Base-by-base conservation (phyloP, 352 stramenopile genomes). In the Phytophthora pistaciae region DNA sequence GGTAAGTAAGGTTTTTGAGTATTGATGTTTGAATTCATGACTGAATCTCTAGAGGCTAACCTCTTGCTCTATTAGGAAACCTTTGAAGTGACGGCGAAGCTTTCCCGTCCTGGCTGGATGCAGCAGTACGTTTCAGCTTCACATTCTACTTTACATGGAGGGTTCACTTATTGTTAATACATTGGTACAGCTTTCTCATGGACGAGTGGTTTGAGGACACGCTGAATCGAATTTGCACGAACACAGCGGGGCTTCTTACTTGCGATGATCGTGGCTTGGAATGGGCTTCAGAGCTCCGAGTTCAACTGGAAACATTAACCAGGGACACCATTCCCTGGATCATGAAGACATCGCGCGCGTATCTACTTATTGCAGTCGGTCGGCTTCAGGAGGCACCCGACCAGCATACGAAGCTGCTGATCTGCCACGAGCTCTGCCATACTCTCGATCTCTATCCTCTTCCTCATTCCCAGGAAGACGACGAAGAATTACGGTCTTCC, bases 21-120 rank as follows among this genome's bases (percentile, higher is more conserved):
- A 10, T 44, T n/a, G 38, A 0, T 13, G 13, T 44, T 44, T 44
- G 38, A 44, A 44, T n/a, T 44, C 38, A n/a, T 0, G 13, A 6
- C 18, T n/a, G 44, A 20, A 52, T 5, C 5, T 13, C 7, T 52
- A 52, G 16, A 18, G 48, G 4, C 48, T 54, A 54, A 21, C 10
- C 27, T 18, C 6, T 18, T 52, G 11, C n/a, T n/a, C 2, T 50
- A 6, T 44, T 13, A 86, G 81, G 76, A 84, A 42, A 57, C 65
- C 9, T 83, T 79, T 53, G 42, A 66, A 5, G 64, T 85, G 8
- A 61, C 79, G 7, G 56, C 18, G 18, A 64, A 69, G 14, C 56
- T 79, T 3, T 84, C 78, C 1, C 72, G 57, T 31, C 64, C 71
- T 33, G 81, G 78, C 0, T 88, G 81, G 81, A 52, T 88, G 33